Evolutionary conservation across 139 green algal genomes (phyloP).

Genomic region (Coelastrella sp.): DNA sequence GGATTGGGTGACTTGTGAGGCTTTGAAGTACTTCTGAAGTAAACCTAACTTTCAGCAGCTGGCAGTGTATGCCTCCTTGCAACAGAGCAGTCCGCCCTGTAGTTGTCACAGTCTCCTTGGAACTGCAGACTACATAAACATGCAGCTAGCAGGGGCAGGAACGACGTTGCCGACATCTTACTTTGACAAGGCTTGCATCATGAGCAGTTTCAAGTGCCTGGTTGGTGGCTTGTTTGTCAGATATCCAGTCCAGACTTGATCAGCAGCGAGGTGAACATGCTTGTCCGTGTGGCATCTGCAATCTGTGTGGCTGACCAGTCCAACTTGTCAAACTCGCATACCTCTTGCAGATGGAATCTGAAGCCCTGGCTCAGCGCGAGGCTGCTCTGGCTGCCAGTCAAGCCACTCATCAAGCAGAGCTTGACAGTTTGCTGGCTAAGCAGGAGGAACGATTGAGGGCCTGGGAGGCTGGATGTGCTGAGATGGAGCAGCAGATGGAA

Average conservation of each 20-base stretch:
- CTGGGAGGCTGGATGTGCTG: slow-evolving; percentile 38
- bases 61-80: no score
- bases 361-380: slow-evolving; percentile 31
- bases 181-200: background rate
- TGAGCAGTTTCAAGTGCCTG: background rate
- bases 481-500: slow-evolving; percentile 29
- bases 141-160: no score
- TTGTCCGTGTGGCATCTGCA: no score
- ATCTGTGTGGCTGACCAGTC: background rate
- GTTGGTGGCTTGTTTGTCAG: no score
- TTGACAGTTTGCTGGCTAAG: slow-evolving; percentile 37
- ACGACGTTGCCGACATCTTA: no score
- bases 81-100: no score
- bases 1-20: no score
- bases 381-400: background rate
- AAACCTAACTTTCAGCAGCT: no score
- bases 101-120: no score
- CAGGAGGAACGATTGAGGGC: slow-evolving; percentile 45
- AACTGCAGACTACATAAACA: no score
- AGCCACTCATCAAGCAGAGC: slow-evolving; percentile 18
- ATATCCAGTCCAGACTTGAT: background rate
- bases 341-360: slow-evolving; percentile 16
- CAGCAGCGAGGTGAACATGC: background rate
- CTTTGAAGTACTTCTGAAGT: no score
- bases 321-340: no score